These are phyloP conservation scores for Skeletonema marinoi DNA, from an alignment of 108 stramenopile genomes.

Conservation along the genomic window DNA sequence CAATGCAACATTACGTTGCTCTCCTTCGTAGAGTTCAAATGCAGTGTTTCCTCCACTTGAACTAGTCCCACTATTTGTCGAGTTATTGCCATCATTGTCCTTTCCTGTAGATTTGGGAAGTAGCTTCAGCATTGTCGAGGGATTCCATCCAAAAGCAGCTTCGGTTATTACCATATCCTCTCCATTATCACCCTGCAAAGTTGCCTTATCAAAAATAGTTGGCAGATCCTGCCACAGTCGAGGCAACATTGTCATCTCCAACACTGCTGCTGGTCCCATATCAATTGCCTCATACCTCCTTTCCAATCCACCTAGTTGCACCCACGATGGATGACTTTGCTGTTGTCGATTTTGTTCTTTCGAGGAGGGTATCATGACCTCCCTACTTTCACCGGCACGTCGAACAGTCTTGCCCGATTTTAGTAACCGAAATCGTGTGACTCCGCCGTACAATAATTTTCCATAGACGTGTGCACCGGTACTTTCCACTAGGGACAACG, in stretches of 20 bases:
- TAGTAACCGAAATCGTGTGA: constrained; percentile 64
- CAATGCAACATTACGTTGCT: constrained; percentile 69
- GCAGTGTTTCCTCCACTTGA: background rate
- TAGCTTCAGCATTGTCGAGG: constrained; percentile 23
- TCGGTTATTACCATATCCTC: constrained; percentile 58
- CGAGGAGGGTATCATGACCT: constrained; percentile 43
- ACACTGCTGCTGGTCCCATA: constrained; percentile 71
- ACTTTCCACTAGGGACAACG: constrained; percentile 54
- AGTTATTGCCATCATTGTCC: background rate
- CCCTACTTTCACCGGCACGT: constrained; percentile 50
- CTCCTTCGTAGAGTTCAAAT: constrained; percentile 49
- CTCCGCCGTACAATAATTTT: constrained; percentile 79
- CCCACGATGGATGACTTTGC: constrained; percentile 65
- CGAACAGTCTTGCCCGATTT: constrained; percentile 36
- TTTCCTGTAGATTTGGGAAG: constrained; percentile 15
- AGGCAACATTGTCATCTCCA: constrained; percentile 70
- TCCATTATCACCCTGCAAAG: constrained; percentile 24
- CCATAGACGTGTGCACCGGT: constrained; percentile 72
- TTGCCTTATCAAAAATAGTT: constrained; percentile 28
- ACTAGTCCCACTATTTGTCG: constrained; percentile 8
- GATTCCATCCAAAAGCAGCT: constrained; percentile 49
- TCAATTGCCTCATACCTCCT: constrained; percentile 78
- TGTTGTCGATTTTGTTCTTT: constrained; percentile 1
- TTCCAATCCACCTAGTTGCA: constrained; percentile 75
- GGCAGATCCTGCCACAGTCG: constrained; percentile 50